Conservation (phyloP, 352 stramenopile species). For the Aphanomyces cochlioides region DNA sequence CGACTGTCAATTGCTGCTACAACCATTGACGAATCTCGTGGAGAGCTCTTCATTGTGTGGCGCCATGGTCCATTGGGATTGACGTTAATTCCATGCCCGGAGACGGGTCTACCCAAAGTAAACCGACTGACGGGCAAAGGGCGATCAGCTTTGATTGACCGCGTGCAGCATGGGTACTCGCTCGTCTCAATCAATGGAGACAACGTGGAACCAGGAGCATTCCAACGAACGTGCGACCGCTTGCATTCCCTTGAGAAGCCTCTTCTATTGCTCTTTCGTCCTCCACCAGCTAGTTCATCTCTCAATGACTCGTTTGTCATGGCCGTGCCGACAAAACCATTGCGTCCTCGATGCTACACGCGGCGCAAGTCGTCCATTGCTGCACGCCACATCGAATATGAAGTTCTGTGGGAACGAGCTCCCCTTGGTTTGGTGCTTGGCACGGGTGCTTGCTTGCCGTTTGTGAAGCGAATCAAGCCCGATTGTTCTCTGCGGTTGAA, state of each 20-base stretch:
- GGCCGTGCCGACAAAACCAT: not conserved
- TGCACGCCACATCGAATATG: conserved; percentile 9
- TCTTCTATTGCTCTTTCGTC: conserved; percentile 18
- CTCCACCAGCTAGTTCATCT: not conserved
- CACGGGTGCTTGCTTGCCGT: not conserved
- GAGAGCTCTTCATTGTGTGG: conserved; percentile 24
- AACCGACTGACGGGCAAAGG: conserved; percentile 29
- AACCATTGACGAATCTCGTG: not conserved
- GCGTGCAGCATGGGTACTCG: conserved; percentile 8
- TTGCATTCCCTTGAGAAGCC: conserved; percentile 7
- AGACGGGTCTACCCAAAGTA: conserved; percentile 8
- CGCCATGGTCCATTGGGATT: conserved; percentile 10
- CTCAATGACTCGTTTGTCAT: not conserved
- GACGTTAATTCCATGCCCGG: conserved; percentile 9
- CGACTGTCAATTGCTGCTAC: conserved; percentile 6
- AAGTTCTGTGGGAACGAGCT: conserved; percentile 13
- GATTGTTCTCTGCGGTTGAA: conserved; percentile 6
- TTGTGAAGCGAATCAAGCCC: conserved; percentile 22
- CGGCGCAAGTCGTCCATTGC: not conserved
- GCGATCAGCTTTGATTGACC: conserved; percentile 7
- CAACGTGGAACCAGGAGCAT: not conserved
- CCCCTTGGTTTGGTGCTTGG: conserved; percentile 21
- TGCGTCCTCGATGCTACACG: too few species aligned
- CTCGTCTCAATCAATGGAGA: conserved; percentile 12
- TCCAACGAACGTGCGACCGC: conserved; percentile 4